Base-by-base conservation (phyloP, 2,329 filamentous ascomycete genomes). In the Periconia sp. region DNA sequence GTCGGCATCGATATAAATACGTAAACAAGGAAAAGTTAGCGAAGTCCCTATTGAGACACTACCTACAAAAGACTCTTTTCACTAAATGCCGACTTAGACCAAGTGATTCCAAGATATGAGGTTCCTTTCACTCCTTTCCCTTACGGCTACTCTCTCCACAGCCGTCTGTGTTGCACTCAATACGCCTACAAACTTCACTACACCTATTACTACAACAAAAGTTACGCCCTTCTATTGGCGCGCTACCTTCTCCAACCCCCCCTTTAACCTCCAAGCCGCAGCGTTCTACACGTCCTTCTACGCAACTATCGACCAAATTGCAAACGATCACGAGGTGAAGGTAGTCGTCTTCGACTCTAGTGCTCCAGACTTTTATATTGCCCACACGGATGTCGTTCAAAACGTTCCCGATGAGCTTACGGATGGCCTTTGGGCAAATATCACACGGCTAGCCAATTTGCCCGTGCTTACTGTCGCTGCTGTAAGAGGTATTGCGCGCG, bases 271-370 rank as follows among this genome's bases (percentile, higher is more conserved):
- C 39, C 31, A 42, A 21, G 23, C 24, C 24, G 30, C 29, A 22
- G 39, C 39, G 8, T 35, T 21, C 22, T 35, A 29, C 39, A n/a
- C 30, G 11, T 23, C 30, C 21, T 23, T 42, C 3, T 36, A 12
- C 17, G 21, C 19, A 10, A 19, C 30, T n/a, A 33, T 42, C 21
- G 15, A 19, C 8, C n/a, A 42, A 12, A 25, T 42, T 9, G 23
- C 30, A 11, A 6, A 11, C 24, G 23, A 29, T 8, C 39, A 15
- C 15, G 30, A 9, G n/a, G 40, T 43, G 15, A 43, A 43, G 18
- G 40, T 43, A 17, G 19, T 43, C 13, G 40, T 43, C 10, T 43
- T 36, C 23, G 40, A 43, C 24, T 36, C 40, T 25, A 31, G 12
- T n/a, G 22, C 18, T 9, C n/a, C n/a, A n/a, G 30, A 34, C 30